Evolutionary conservation across 2,329 filamentous ascomycete species (phyloP), one percentile per base, ranked within the genome.

Genomic region (Clonostachys byssicola): DNA sequence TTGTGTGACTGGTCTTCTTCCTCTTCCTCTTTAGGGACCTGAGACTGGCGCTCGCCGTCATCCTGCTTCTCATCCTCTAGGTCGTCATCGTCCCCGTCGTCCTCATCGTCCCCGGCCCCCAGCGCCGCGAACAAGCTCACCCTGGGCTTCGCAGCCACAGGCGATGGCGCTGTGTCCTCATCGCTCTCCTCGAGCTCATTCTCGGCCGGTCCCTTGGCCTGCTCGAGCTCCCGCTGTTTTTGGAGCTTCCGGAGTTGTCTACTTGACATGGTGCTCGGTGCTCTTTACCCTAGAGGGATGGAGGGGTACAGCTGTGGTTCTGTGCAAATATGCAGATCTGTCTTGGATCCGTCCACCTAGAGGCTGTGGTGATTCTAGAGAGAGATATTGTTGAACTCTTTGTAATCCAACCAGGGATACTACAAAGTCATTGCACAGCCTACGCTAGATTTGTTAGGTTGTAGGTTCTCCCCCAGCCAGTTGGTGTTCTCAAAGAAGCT

Each of bases 41-140:
- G 18, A 23, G 34, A 41, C 13, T 38, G 30, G 18, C 43, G 46
- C 49, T 53, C 53, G 62, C 62, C 53, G 59, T 62, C 56, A 51
- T 66, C 53, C 59, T 74, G 55, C 67, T 71, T 47, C 57, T 65
- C 47, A 59, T 64, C 51, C 49, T 65, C 52, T 64, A 71, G 23
- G 10, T 65, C 57, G 13, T 62, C 60, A 5, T 63, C 57, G 2
- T 70, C 63, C 5, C 62, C 58, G 2, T 68, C 62, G 3, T 68
- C 64, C 4, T 71, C 66, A 4, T 70, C 71, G 14, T 70, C 70
- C 4, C 61, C 66, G 14, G 64, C 72, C 6, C 64, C 75, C 1
- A 83, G 64, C 1, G 78, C 77, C 9, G 78, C 77, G 52, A 83
- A 83, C 9, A 72, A 54, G 51, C 72, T 78, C 12, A 63, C 56